phyloP scores from a whole-genome alignment of 176 grass and related monocot species.

The Chrysopogon serrulatus region DNA sequence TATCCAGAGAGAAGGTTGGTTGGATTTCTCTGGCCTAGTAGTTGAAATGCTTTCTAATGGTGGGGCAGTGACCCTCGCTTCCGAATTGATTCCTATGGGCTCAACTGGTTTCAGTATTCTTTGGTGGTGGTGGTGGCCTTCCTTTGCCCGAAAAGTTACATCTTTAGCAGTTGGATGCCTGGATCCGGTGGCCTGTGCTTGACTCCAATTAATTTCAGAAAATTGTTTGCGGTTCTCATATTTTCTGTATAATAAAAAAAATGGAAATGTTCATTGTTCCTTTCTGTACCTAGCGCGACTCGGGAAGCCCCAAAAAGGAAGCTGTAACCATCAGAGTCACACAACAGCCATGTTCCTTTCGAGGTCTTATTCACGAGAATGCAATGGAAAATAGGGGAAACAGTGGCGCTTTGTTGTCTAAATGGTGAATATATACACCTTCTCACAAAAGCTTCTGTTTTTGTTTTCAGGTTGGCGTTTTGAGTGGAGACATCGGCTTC shows the following conservation, averaged over 20 bases:
- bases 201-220: not conserved
- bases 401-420: not conserved
- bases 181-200: constrained; percentile 9
- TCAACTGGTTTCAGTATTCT: not conserved
- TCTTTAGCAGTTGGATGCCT: constrained; percentile 5
- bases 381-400: not conserved
- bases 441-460: not conserved
- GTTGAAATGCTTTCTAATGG: not conserved
- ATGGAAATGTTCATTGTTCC: not conserved
- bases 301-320: not conserved
- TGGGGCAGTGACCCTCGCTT: not conserved
- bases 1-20: not conserved
- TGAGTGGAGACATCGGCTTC: not conserved
- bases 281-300: not conserved
- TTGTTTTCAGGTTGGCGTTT: constrained; percentile 24
- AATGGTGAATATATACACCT: not conserved
- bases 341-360: not conserved
- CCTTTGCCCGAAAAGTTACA: not conserved
- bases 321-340: not conserved
- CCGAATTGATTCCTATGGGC: not conserved
- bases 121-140: not conserved
- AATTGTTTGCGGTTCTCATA: not conserved
- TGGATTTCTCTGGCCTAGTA: not conserved
- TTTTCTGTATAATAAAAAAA: not conserved
- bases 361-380: not conserved